Evolutionary conservation across 805 yeast species (phyloP).

Genomic region (Kregervanrija fluxuum): DNA sequence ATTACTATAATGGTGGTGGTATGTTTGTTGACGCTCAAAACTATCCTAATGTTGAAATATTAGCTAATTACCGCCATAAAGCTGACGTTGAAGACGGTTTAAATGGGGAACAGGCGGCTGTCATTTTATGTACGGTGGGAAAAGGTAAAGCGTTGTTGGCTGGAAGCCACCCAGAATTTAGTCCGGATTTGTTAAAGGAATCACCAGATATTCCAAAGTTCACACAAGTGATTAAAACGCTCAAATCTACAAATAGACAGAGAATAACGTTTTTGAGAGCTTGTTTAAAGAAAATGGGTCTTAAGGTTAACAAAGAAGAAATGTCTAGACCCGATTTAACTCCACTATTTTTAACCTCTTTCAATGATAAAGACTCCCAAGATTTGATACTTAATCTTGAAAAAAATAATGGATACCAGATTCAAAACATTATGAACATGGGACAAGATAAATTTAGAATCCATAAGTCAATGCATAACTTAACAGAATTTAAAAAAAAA

Average conservation of each 20-base stretch:
- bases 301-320: slow-evolving; percentile 54
- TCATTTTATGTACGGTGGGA: slow-evolving; percentile 59
- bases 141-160: slow-evolving; percentile 68
- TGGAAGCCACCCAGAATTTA: slow-evolving; percentile 89
- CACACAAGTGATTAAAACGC: slow-evolving; percentile 29
- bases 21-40: slow-evolving; percentile 70
- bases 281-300: slow-evolving; percentile 52
- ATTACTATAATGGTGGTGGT: slow-evolving; percentile 87
- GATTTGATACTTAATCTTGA: slow-evolving; percentile 28
- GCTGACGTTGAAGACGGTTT: slow-evolving; percentile 40
- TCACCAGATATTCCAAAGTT: slow-evolving; percentile 18
- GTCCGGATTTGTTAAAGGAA: slow-evolving; percentile 42
- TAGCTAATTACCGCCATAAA: slow-evolving; percentile 59
- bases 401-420: slow-evolving; percentile 28
- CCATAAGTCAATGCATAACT: slow-evolving; percentile 32
- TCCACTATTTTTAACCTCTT: slow-evolving; percentile 52
- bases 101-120: slow-evolving; percentile 52
- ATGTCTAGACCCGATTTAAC: slow-evolving; percentile 57
- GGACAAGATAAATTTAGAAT: slow-evolving; percentile 49
- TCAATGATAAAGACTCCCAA: slow-evolving; percentile 23
- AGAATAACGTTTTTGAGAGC: slow-evolving; percentile 52
- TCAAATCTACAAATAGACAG: slow-evolving; percentile 36
- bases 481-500: slow-evolving; percentile 21
- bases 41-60: slow-evolving; percentile 53
- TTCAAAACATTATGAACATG: slow-evolving; percentile 39